Evolutionary conservation across 495 filamentous ascomycete genomes (phyloP).

Genomic region (Neurospora discreta): DNA sequence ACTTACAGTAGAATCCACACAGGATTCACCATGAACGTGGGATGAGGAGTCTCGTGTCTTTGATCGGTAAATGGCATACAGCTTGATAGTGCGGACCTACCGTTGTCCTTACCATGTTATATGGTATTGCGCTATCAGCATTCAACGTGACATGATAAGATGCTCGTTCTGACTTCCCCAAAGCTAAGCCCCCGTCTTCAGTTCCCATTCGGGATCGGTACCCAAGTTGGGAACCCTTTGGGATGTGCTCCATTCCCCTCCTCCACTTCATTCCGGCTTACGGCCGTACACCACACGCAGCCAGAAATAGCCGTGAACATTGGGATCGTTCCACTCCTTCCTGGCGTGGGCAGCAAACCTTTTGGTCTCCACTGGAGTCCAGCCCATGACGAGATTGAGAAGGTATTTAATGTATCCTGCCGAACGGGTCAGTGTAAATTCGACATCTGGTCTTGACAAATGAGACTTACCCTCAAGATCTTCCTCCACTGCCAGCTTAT

Average conservation of each 20-base stretch:
- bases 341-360: constrained; percentile 8
- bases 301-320: constrained; percentile 4
- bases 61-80: no score
- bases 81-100: neutral
- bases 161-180: neutral
- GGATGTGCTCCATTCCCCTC: neutral
- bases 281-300: constrained; percentile 19
- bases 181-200: neutral
- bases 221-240: neutral
- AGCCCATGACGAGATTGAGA: constrained; percentile 18
- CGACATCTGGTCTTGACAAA: neutral
- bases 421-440: neutral
- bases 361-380: constrained; percentile 8
- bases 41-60: no score
- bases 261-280: constrained; percentile 11
- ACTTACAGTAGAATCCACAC: no score
- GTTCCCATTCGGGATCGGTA: neutral
- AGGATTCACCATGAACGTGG: no score
- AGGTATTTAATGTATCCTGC: constrained; percentile 17
- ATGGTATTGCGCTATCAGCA: neutral
- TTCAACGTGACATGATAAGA: neutral
- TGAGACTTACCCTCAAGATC: constrained; percentile 12
- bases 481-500: constrained; percentile 10
- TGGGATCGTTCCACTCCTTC: constrained; percentile 7
- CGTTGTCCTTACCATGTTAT: neutral